Conservation (phyloP, 2,329 filamentous ascomycete genomes). For the Aaosphaeria pasadenensis region DNA sequence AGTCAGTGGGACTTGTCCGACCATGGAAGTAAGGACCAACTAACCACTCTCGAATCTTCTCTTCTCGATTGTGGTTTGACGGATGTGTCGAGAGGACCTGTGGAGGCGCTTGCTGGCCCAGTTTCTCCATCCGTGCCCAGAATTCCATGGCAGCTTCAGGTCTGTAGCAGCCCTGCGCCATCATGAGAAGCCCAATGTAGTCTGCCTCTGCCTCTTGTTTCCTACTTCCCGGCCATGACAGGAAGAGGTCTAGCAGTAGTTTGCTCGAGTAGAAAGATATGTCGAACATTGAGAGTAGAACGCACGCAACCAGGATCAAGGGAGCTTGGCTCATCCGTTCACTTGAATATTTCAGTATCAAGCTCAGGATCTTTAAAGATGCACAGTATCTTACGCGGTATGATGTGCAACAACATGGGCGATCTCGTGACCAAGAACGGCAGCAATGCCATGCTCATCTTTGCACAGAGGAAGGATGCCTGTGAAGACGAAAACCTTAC, state of each 20-base stretch:
- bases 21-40: background rate
- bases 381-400: constrained; percentile 20
- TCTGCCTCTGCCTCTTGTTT: constrained; percentile 56
- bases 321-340: constrained; percentile 57
- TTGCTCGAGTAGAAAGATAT: constrained; percentile 41
- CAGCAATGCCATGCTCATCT: constrained; percentile 67
- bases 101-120: constrained; percentile 53
- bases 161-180: constrained; percentile 76
- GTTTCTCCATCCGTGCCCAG: constrained; percentile 60
- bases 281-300: constrained; percentile 36
- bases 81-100: constrained; percentile 78
- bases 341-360: constrained; percentile 9
- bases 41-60: constrained; percentile 61
- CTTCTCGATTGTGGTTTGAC: constrained; percentile 62
- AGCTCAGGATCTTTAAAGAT: no score
- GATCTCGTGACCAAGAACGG: constrained; percentile 77
- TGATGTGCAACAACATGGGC: constrained; percentile 60
- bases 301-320: constrained; percentile 38
- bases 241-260: constrained; percentile 59
- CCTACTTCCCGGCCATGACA: constrained; percentile 65
- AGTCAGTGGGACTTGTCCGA: background rate
- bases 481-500: constrained; percentile 77
- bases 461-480: constrained; percentile 67
- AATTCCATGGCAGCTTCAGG: constrained; percentile 65
- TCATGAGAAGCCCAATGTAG: constrained; percentile 55